A percentile compares a stretch with the other conserved stretches of the same genome.
Conservation (phyloP, 208 protist species). For the Acanthamoeba sp. region DNA sequence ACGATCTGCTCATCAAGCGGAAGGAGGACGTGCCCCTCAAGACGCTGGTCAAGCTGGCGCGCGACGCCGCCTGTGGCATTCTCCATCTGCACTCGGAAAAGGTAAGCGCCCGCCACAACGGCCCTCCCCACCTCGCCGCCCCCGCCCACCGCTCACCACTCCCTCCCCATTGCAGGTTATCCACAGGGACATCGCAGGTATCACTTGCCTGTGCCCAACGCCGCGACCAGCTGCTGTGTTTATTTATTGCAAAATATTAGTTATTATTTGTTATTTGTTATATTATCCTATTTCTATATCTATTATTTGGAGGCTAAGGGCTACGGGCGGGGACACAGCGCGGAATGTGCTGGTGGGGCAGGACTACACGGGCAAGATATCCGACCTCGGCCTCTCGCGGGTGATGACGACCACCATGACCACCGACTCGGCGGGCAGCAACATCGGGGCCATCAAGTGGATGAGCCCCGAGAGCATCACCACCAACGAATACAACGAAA, state of each 20-base stretch:
- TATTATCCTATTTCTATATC: no score
- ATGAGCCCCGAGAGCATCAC: constrained; percentile 65
- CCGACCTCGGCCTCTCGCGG: constrained; percentile 24
- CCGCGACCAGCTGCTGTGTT: no score
- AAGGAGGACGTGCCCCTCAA: constrained; percentile 40
- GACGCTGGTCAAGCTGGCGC: constrained; percentile 25
- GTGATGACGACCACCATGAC: constrained; percentile 12
- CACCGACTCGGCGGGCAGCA: constrained; percentile 19
- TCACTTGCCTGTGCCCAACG: no score
- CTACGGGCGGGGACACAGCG: background rate
- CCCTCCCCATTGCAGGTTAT: constrained; percentile 13
- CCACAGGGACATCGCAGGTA: constrained; percentile 41
- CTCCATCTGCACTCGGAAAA: constrained; percentile 70
- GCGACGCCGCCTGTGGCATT: constrained; percentile 69
- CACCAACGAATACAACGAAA: constrained; percentile 61
- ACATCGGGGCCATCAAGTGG: constrained; percentile 72
- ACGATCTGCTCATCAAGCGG: constrained; percentile 62
- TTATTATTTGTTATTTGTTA: no score
- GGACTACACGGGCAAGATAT: constrained; percentile 68
- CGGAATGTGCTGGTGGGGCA: constrained; percentile 63
- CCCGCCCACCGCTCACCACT: background rate
- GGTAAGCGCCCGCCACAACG: background rate
- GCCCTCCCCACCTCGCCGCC: background rate
- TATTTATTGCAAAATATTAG: no score
- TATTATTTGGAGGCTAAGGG: no score